These are phyloP conservation scores for Plasmodium gaboni DNA, from an alignment of 169 alveolate species.

Conservation along the genomic window DNA sequence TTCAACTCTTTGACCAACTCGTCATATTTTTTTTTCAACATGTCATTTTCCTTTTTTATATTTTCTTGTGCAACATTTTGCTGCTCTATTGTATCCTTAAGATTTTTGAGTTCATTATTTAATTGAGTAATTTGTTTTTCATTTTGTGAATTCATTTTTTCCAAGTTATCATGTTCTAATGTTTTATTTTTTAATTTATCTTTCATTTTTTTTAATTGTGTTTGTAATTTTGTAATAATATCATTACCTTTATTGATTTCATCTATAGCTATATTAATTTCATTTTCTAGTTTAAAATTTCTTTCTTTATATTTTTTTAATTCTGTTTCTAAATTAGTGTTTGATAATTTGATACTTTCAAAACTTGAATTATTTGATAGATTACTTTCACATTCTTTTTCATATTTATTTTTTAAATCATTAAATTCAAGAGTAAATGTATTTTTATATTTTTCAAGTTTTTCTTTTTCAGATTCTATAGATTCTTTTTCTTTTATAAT, in stretches of 20 bases:
- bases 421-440: constrained; percentile 42
- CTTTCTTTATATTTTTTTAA: constrained; percentile 67
- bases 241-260: constrained; percentile 76
- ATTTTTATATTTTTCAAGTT: constrained; percentile 41
- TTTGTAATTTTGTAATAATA: constrained; percentile 70
- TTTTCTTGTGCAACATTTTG: constrained; percentile 21
- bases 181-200: constrained; percentile 59
- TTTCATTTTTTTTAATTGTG: constrained; percentile 59
- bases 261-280: constrained; percentile 71
- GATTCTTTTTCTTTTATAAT: constrained; percentile 62
- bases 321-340: constrained; percentile 34
- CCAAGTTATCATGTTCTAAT: constrained; percentile 28
- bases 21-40: constrained; percentile 28
- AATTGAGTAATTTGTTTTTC: constrained; percentile 20
- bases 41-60: constrained; percentile 25
- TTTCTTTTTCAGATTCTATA: constrained; percentile 29
- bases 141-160: constrained; percentile 35
- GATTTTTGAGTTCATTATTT: constrained; percentile 3
- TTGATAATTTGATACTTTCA: constrained; percentile 61
- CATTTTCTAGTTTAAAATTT: constrained; percentile 53
- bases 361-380: constrained; percentile 52
- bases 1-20: constrained; percentile 56
- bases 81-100: constrained; percentile 9
- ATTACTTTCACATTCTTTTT: constrained; percentile 73
- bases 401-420: constrained; percentile 53